A percentile compares a stretch with the other conserved stretches of the same genome.
Conservation (phyloP, 768 basidiomycete species). For the Lentinula lateritia region DNA sequence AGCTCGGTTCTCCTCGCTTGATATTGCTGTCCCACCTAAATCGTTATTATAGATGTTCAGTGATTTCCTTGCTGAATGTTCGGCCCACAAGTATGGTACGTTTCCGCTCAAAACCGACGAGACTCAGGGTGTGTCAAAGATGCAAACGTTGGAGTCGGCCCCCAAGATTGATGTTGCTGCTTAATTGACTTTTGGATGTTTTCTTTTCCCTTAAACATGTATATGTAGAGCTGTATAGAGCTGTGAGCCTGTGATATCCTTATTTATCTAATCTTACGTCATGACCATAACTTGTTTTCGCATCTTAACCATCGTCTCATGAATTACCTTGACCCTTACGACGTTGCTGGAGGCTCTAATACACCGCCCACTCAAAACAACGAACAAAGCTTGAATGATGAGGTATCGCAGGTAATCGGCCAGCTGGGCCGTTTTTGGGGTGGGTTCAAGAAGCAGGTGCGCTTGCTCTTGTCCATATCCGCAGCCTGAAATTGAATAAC, state of each 20-base stretch:
- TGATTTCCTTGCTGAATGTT: slow-evolving; percentile 83
- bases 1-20: slow-evolving; percentile 13
- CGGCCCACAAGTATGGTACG: slow-evolving; percentile 41
- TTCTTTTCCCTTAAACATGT: neutral
- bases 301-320: slow-evolving; percentile 26
- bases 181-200: neutral
- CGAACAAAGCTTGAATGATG: slow-evolving; percentile 70
- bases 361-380: slow-evolving; percentile 42
- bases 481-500: neutral
- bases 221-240: neutral
- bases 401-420: slow-evolving; percentile 86
- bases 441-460: slow-evolving; percentile 82
- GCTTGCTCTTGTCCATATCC: slow-evolving; percentile 13
- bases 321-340: slow-evolving; percentile 75
- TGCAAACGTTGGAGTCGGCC: slow-evolving; percentile 16
- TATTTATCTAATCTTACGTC: neutral
- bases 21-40: slow-evolving; percentile 2
- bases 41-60: slow-evolving; percentile 72
- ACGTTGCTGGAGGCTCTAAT: slow-evolving; percentile 39
- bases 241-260: too few species aligned
- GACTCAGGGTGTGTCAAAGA: slow-evolving; percentile 11
- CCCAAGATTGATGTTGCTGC: slow-evolving; percentile 25
- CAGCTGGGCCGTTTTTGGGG: slow-evolving; percentile 87
- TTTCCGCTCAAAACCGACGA: slow-evolving; percentile 18
- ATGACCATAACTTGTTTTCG: neutral